phyloP scores from a whole-genome alignment of 2,329 filamentous ascomycete species.

The Talaromyces piceae region DNA sequence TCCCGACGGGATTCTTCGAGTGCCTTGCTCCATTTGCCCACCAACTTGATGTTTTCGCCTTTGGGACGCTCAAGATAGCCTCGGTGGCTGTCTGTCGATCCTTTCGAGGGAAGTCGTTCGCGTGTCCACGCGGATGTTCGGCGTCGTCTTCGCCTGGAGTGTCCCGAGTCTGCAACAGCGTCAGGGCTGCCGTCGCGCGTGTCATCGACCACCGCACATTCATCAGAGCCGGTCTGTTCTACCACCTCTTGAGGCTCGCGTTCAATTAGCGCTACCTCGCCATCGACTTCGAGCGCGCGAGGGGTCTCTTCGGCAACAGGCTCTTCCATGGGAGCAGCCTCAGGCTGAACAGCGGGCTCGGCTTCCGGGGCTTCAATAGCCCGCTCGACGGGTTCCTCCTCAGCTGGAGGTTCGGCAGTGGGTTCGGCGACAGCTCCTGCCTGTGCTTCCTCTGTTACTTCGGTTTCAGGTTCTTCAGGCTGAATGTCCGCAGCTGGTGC shows the following conservation, averaged over 20 bases:
- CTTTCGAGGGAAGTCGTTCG: conserved; percentile 30
- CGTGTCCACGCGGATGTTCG: conserved; percentile 20
- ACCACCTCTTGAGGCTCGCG: conserved; percentile 5
- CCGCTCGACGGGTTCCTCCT: conserved; percentile 9
- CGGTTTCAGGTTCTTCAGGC: conserved; percentile 8
- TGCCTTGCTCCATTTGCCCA: conserved; percentile 27
- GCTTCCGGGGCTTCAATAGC: neutral
- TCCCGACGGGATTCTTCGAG: conserved; percentile 30
- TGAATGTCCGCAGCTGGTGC: conserved; percentile 13
- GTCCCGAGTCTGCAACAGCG: conserved; percentile 9
- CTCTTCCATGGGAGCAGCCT: conserved; percentile 15
- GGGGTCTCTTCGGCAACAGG: conserved; percentile 5
- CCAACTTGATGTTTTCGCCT: conserved; percentile 25
- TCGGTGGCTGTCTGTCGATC: conserved; percentile 18
- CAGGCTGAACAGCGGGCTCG: conserved; percentile 5
- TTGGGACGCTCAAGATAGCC: conserved; percentile 24
- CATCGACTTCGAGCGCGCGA: conserved; percentile 9
- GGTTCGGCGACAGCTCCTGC: conserved; percentile 11
- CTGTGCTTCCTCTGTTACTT: conserved; percentile 12
- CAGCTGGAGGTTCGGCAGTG: conserved; percentile 12
- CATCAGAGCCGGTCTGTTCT: conserved; percentile 3
- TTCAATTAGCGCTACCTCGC: conserved; percentile 7
- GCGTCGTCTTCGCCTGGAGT: conserved; percentile 24
- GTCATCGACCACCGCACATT: conserved; percentile 12
- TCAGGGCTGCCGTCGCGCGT: conserved; percentile 8